Evolutionary conservation across 73 alveolate genomes (phyloP).

Genomic region (Paramecium octaurelia): DNA sequence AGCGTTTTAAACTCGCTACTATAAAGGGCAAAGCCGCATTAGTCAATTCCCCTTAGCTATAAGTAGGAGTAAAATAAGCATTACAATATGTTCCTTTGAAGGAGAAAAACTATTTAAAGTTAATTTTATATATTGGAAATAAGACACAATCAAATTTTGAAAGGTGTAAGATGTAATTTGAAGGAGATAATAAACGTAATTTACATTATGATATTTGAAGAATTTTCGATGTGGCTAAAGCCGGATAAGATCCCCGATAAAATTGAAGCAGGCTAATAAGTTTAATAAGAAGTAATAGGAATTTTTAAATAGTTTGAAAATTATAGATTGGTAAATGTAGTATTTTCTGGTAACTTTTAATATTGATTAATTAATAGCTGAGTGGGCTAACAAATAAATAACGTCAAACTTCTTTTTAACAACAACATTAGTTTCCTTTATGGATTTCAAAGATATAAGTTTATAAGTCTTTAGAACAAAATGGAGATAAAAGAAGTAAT

Average conservation of each 20-base stretch:
- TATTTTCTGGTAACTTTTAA: neutral
- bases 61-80: neutral
- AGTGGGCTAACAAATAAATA: neutral
- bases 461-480: neutral
- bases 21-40: neutral
- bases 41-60: neutral
- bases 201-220: neutral
- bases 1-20: neutral
- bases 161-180: neutral
- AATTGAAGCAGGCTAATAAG: neutral
- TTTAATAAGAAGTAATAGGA: neutral
- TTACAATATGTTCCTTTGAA: slow-evolving; percentile 24
- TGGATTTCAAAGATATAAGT: slow-evolving; percentile 29
- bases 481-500: neutral
- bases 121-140: slow-evolving; percentile 3
- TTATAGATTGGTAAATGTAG: neutral
- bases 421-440: neutral
- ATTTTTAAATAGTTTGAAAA: neutral
- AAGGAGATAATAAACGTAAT: slow-evolving; percentile 24
- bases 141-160: neutral
- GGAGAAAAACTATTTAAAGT: neutral
- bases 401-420: neutral
- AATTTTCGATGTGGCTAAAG: neutral
- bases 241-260: neutral
- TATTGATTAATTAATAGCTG: neutral